Evolutionary conservation across 345 rosid species (phyloP).

Genomic region (Syzygium grande): DNA sequence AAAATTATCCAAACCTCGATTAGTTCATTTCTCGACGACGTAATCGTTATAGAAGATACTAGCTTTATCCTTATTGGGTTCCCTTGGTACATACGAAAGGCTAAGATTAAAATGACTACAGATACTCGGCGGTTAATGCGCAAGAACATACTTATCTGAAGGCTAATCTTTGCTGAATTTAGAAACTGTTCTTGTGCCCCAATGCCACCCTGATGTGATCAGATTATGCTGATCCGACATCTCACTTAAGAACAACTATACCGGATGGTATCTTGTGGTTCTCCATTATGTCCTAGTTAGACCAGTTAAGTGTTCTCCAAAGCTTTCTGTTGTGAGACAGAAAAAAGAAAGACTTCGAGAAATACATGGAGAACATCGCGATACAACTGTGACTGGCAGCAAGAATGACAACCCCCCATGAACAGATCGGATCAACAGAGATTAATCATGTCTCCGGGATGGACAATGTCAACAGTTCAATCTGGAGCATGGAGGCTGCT

Average conservation of each 20-base stretch:
- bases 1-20: neutral
- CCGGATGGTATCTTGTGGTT: neutral
- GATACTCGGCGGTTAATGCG: neutral
- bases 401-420: neutral
- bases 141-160: neutral
- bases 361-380: neutral
- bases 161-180: neutral
- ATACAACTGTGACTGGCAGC: neutral
- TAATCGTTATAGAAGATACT: neutral
- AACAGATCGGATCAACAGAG: neutral
- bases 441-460: neutral
- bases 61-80: neutral
- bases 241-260: neutral
- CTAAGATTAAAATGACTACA: neutral
- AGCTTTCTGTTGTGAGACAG: neutral
- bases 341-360: neutral
- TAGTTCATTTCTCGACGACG: neutral
- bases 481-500: neutral
- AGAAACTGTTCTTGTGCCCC: neutral
- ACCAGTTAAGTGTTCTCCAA: neutral
- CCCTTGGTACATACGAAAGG: neutral
- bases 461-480: neutral
- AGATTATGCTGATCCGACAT: neutral
- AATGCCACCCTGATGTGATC: neutral
- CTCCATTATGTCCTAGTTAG: neutral